Evolutionary conservation across 2,329 filamentous ascomycete species (phyloP), one percentile per base, ranked within the genome.

Genomic region (Colletotrichum paranaense): DNA sequence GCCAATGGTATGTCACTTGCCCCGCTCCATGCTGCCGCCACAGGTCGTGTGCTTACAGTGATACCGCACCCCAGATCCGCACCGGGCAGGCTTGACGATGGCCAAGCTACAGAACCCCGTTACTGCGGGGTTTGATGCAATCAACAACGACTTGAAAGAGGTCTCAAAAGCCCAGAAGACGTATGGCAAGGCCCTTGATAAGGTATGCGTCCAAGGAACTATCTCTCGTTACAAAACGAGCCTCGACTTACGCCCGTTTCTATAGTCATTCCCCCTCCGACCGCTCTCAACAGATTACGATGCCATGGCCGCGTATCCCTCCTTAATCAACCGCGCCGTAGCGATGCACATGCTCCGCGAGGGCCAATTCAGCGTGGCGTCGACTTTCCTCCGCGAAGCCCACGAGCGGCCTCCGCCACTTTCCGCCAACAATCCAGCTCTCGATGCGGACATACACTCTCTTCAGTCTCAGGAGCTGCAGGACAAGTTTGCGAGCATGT

Each of bases 271-370:
- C 24, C 87, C 85, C 5, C 78, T 82, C 11, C 90, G 92, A 16
- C 86, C 93, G 16, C 91, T 96, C 0, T 93, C 92, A 16, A 93
- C 91, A 78, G 93, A 95, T 71, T 92, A 95, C 78, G 95, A 97
- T 82, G 93, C 92, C 42, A 91, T 98, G 82, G 92, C 91, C 1
- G 89, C 92, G 24, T 92, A 97, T 76, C 89, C 93, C 4, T 87
- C 89, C 19, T 88, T 98, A 14, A 94, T 98, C 80, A 97, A 98
- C 83, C 91, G 95, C 69, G 96, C 97, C 7, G 97, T 99, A 77
- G 94, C 94, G 11, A 75, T 98, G 95, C 97, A 99, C 80, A 89
- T 99, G 26, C 89, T 99, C 52, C 94, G 97, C 53, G 96, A 98
- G 84, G 97, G 97, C 62, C 94, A 98, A 80, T 99, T 99, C 82